phyloP scores from a whole-genome alignment of 306 rosid genomes.

The Cucumis hystrix region DNA sequence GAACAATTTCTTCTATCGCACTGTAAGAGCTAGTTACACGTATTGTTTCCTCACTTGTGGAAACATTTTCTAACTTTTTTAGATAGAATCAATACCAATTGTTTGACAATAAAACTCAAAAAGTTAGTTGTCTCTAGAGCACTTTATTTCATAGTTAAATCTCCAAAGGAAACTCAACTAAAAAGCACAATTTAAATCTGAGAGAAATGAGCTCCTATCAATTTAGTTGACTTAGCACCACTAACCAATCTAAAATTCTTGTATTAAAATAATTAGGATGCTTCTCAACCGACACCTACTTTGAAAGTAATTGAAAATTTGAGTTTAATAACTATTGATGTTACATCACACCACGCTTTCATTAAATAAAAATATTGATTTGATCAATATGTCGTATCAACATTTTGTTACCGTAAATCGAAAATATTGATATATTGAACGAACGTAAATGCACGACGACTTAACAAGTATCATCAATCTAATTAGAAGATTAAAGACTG shows the following conservation, averaged over 20 bases:
- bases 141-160: no score
- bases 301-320: not conserved
- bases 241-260: not conserved
- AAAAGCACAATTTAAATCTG: not conserved
- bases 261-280: not conserved
- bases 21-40: not conserved
- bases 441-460: no score
- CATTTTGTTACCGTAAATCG: no score
- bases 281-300: not conserved
- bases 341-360: not conserved
- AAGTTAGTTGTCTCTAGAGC: no score
- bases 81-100: not conserved
- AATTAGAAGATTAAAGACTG: no score
- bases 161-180: not conserved
- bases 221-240: not conserved
- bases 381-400: not conserved
- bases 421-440: no score
- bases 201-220: not conserved
- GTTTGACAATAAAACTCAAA: no score
- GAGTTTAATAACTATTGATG: not conserved
- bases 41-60: not conserved
- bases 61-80: not conserved
- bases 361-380: not conserved
- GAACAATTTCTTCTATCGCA: not conserved
- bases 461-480: no score